Evolutionary conservation across 805 yeast genomes (phyloP), one percentile per base, ranked within the genome.

Genomic region (Phaffomyces thermotolerans): DNA sequence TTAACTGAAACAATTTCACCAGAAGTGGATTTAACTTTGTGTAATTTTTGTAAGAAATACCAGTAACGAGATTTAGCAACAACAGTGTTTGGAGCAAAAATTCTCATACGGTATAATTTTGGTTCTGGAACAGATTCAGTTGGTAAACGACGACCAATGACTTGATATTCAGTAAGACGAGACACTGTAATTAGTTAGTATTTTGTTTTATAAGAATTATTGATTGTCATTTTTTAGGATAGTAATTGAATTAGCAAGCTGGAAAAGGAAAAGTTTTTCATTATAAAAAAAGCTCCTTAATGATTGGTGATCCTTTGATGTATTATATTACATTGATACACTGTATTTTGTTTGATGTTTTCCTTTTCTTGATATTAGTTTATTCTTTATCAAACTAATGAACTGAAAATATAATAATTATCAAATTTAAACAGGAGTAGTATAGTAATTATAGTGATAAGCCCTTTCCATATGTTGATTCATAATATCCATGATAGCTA

Each of bases 61-160:
- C 99, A 93, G 96, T 88, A 93, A 80, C 99, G 91, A 67, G 99
- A 93, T 84, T 93, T 93, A 71, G 99, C 99, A 72, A 93, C 95
- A 72, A 93, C 98, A 64, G 80, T 85, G 80, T 93, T 93, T 66
- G 96, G 90, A 70, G 99, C 99, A 73, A 93, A 93, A 77, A 93
- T 89, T 82, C 96, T 89, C 98, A 93, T 93, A 75, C 99, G 88
- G 95, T 84, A 93, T 78, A 93, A 87, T 84, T 91, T 93, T 75
- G 99, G 99, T 79, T 90, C 96, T 68, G 98, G 96, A 69, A 86
- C 96, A 66, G 90, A 77, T 76, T 89, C 98, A 68, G 96, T 89
- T 64, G 99, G 99, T 75, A 93, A 87, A 79, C 93, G 95, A 78
- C 99, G 96, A 78, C 99, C 99, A 76, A 93, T 93, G 73, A 93